Conservation (phyloP, 2,329 filamentous ascomycete genomes). For the Sphaerostilbella broomeana region DNA sequence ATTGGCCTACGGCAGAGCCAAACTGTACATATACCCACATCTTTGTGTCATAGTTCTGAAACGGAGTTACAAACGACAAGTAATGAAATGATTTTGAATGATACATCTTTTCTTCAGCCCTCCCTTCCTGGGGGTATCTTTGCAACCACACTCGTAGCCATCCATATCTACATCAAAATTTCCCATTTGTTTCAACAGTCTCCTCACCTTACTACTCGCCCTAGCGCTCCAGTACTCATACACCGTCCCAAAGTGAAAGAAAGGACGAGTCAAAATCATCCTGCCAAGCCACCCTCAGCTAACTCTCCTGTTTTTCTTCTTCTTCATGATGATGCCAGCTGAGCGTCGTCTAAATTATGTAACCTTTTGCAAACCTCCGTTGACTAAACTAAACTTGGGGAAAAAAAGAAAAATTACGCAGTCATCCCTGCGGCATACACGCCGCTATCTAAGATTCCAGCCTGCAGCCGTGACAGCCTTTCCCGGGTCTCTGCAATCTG, state of each 20-base stretch:
- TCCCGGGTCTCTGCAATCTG: conserved; percentile 39
- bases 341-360: no score
- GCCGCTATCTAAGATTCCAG: conserved; percentile 34
- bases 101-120: neutral
- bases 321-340: no score
- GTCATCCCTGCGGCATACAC: conserved; percentile 29
- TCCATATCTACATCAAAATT: conserved; percentile 1
- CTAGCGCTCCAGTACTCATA: conserved; percentile 20
- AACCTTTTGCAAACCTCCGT: neutral
- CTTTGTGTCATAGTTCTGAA: neutral
- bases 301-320: neutral
- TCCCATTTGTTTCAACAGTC: neutral
- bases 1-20: no score
- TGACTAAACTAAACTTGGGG: neutral
- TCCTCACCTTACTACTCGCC: conserved; percentile 5
- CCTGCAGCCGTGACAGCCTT: conserved; percentile 34
- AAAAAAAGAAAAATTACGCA: conserved; percentile 17
- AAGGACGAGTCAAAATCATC: neutral
- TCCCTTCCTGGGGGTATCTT: conserved; percentile 8
- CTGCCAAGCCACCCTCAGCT: neutral
- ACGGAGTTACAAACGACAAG: neutral
- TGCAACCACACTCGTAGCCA: neutral
- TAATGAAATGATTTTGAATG: neutral
- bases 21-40: conserved; percentile 9
- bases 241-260: conserved; percentile 18